Percentiles rank a stretch among this genome's conserved stretches.
These are phyloP conservation scores for Cryptosporidium sp. DNA, from an alignment of 169 alveolate genomes.

Conservation along the genomic window DNA sequence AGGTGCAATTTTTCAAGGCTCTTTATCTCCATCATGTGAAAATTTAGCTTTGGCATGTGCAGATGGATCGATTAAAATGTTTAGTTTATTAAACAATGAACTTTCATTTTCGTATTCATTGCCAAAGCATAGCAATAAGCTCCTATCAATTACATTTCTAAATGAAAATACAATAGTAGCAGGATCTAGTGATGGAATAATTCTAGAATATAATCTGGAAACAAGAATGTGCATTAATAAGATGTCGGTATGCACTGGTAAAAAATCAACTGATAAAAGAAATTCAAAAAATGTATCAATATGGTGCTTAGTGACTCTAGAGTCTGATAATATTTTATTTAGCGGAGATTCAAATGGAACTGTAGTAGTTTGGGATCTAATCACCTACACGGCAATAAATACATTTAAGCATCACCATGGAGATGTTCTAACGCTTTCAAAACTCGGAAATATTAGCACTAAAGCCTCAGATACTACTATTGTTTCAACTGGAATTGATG, in stretches of 20 bases:
- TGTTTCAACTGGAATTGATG: constrained; percentile 70
- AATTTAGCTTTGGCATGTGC: constrained; percentile 68
- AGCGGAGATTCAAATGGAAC: constrained; percentile 74
- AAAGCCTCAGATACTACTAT: not conserved
- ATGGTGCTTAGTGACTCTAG: constrained; percentile 52
- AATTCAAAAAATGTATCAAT: constrained; percentile 14
- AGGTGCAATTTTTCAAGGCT: constrained; percentile 73
- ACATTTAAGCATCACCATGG: constrained; percentile 51
- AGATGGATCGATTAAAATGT: constrained; percentile 61
- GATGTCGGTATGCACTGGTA: constrained; percentile 65
- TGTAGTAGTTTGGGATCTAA: constrained; percentile 62
- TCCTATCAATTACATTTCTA: constrained; percentile 32
- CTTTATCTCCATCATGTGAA: constrained; percentile 40
- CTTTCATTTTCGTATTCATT: constrained; percentile 22
- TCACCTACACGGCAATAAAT: constrained; percentile 57
- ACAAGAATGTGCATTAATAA: constrained; percentile 28
- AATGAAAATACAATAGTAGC: constrained; percentile 38
- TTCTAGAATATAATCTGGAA: constrained; percentile 30
- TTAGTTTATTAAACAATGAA: constrained; percentile 34
- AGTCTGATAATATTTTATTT: constrained; percentile 56
- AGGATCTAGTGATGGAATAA: constrained; percentile 64
- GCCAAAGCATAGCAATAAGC: constrained; percentile 46
- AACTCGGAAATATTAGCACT: not conserved
- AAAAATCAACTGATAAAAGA: not conserved
- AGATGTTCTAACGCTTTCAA: constrained; percentile 60